These are phyloP conservation scores for Cucurbita pepo DNA, from an alignment of 306 rosid species.

Conservation along the genomic window DNA sequence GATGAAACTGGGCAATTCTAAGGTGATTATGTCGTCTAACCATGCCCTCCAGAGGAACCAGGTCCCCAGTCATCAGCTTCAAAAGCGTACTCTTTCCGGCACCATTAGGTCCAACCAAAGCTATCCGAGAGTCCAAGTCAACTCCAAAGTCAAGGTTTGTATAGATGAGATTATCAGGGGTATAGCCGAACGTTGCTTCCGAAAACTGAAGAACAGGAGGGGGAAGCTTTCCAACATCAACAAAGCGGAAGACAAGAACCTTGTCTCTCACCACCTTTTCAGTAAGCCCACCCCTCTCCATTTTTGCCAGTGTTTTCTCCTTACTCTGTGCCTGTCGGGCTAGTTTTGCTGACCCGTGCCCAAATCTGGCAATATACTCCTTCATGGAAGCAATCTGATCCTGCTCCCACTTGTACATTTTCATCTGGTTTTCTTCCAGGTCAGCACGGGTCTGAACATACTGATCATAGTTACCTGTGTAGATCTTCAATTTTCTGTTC, in stretches of 20 bases:
- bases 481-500: slow-evolving; percentile 58
- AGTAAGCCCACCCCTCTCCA: slow-evolving; percentile 98
- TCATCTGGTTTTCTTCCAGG: slow-evolving; percentile 97
- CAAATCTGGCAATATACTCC: slow-evolving; percentile 94
- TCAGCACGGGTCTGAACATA: slow-evolving; percentile 90
- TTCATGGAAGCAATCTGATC: slow-evolving; percentile 91
- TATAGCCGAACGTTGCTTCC: slow-evolving; percentile 86
- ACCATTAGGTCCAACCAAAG: slow-evolving; percentile 97
- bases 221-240: slow-evolving; percentile 94
- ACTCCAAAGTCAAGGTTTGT: slow-evolving; percentile 87
- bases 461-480: slow-evolving; percentile 84
- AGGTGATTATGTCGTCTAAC: slow-evolving; percentile 95
- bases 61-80: slow-evolving; percentile 94
- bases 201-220: slow-evolving; percentile 97
- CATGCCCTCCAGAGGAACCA: slow-evolving; percentile 84
- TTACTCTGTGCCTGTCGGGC: slow-evolving; percentile 99
- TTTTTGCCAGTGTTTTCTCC: slow-evolving; percentile 90
- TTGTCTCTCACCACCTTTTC: slow-evolving; percentile 77
- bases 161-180: slow-evolving; percentile 79
- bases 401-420: slow-evolving; percentile 97
- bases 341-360: slow-evolving; percentile 93
- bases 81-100: slow-evolving; percentile 96
- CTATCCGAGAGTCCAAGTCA: slow-evolving; percentile 83
- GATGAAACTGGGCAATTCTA: slow-evolving; percentile 93
- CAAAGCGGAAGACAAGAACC: slow-evolving; percentile 79